Base-by-base conservation (phyloP, 352 stramenopile species). In the Stephanocyclus meneghinianus region DNA sequence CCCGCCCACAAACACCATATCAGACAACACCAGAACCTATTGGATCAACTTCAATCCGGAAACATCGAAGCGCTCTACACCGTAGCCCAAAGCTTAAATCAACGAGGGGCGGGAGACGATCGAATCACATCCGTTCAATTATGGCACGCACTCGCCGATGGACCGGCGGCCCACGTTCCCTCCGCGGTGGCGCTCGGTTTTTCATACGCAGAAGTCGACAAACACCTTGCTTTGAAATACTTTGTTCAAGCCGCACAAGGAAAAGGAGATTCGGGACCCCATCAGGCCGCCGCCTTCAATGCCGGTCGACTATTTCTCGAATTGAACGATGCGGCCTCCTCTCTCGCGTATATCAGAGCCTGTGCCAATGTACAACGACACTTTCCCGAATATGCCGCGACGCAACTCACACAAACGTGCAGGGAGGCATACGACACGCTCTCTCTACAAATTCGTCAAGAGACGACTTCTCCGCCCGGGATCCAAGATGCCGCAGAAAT, bases 261-360 rank as follows among this genome's bases (percentile, higher is more conserved):
- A 1, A 63, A 51, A 10, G 64, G 53, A 8, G 64, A 73, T 21
- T 63, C 55, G 10, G 59, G n/a, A 60, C 78, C 78, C 0, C 78
- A 85, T 57, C 78, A 81, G 48, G 66, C 78, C n/a, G 55, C 72
- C 5, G 48, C 76, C 30, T 85, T 82, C 63, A 85, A 85, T 57
- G 72, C 78, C 15, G 78, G 78, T 48, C 37, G 78, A 42, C 67
- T 85, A 0, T 81, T 79, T 40, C 48, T 85, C 18, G 78, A 85
- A 56, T 42, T 78, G 6, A 68, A 76, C 10, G 78, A 85, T 51
- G 29, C 72, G 21, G 44, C 66, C 1, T 59, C 40, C 0, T 65
- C 73, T 16, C 35, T 85, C 10, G 72, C 67, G 0, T 82, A 85
- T 65, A 81, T 85, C 26, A 40, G 78, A 37, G 60, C 66, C 2